Base-by-base conservation (phyloP, 2,329 filamentous ascomycete genomes). In the Fusarium newnesense region DNA sequence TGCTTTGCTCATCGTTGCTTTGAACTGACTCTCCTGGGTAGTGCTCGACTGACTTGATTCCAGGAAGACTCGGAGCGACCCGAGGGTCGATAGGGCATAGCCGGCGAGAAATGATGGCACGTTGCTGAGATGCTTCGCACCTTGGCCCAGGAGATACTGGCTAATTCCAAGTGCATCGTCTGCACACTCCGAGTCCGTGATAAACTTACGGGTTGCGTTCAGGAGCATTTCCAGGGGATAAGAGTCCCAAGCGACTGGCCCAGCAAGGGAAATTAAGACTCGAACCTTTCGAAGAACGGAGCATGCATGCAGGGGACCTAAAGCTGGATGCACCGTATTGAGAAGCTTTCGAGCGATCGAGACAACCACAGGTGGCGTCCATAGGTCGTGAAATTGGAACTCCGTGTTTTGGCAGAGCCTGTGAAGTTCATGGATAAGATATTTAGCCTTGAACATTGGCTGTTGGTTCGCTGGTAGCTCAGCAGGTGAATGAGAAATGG, bases 161-260 rank as follows among this genome's bases (percentile, higher is more conserved):
- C 93, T 91, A 39, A 99, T 89, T 0, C 95, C 96, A 49, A 98
- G 87, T 4, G 94, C 92, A 83, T 99, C 96, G 78, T 97, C 94
- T 15, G 95, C 93, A 81, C 96, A 98, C 78, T 97, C 93, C 1
- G 92, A 88, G 75, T 98, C 92, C 3, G 92, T 92, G 10, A 98
- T 85, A 74, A 95, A 97, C 1, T 91, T 90, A 15, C 93, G 88
- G 26, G 97, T 86, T 4, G 93, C 92, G 76, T 95, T 93, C 4
- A 99, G 86, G 1, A 97, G 86, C 93, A 98, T 96, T 80, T 99
- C 94, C 19, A 98, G 81, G 16, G 94, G 93, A 78, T 98, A 98
- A 0, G 92, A 93, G 44, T 90, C 85, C 30, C 92, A 85, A n/a
- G 93, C 93, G 57, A 91, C 87, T 2, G 89, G 80, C 0, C 94